Conservation (phyloP, 2,329 filamentous ascomycete genomes). For the Ophiostoma pallidulum region DNA sequence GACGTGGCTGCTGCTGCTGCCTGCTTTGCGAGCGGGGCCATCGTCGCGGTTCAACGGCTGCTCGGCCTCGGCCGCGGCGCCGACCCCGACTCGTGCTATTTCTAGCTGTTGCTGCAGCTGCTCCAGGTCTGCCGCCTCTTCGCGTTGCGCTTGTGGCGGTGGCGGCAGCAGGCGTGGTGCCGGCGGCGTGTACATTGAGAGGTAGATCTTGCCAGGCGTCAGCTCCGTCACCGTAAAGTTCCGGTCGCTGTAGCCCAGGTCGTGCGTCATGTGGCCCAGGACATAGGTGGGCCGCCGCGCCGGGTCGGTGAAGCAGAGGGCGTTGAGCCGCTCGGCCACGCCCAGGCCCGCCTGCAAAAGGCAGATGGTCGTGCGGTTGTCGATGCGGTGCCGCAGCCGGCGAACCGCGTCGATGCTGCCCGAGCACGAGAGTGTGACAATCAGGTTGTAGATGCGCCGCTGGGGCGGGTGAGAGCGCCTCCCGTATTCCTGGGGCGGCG, state of each 20-base stretch:
- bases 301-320: constrained; percentile 58
- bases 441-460: constrained; percentile 21
- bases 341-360: constrained; percentile 52
- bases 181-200: constrained; percentile 21
- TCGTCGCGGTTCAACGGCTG: no score
- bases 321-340: constrained; percentile 67
- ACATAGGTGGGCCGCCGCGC: constrained; percentile 64
- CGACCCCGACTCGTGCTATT: no score
- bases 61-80: background rate
- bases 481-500: background rate
- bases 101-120: no score
- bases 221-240: constrained; percentile 22
- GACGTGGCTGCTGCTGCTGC: no score
- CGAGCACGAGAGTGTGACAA: constrained; percentile 24
- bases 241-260: constrained; percentile 27
- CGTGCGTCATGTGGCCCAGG: constrained; percentile 51
- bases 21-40: no score
- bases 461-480: background rate
- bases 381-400: constrained; percentile 23
- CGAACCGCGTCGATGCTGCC: constrained; percentile 20
- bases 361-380: constrained; percentile 26
- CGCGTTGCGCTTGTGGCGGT: no score
- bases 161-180: background rate
- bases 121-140: no score
- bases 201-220: constrained; percentile 24